Percentiles rank a stretch among this genome's conserved stretches.
These are phyloP conservation scores for Madurella fahalii DNA, from an alignment of 2,329 filamentous ascomycete genomes.

Conservation along the genomic window DNA sequence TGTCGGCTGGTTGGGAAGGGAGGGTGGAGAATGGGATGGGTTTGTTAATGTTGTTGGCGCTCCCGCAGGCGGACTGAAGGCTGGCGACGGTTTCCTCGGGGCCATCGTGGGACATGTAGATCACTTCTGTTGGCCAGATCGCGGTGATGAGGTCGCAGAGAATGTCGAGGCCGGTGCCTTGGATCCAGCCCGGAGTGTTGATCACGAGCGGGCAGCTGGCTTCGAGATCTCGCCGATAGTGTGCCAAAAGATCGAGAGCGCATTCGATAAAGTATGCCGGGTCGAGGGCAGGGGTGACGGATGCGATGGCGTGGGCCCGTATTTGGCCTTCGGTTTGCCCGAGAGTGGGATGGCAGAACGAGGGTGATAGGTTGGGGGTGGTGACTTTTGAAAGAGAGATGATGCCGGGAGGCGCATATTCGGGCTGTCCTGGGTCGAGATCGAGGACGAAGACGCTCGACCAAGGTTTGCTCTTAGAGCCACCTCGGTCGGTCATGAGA, in stretches of 20 bases:
- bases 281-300: constrained; percentile 61
- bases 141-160: constrained; percentile 53
- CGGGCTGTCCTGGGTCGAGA: constrained; percentile 72
- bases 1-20: constrained; percentile 56
- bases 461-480: constrained; percentile 27
- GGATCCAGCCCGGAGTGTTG: constrained; percentile 72
- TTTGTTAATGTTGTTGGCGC: constrained; percentile 19
- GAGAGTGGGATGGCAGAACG: constrained; percentile 58
- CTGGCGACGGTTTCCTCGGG: constrained; percentile 53
- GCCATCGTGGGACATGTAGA: constrained; percentile 66
- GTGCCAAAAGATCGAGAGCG: constrained; percentile 56
- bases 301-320: constrained; percentile 63
- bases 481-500: constrained; percentile 49
- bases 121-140: constrained; percentile 55
- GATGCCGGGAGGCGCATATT: constrained; percentile 66
- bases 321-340: constrained; percentile 40
- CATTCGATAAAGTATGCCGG: constrained; percentile 64
- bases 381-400: constrained; percentile 62
- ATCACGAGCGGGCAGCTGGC: constrained; percentile 56
- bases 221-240: constrained; percentile 47
- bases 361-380: constrained; percentile 59
- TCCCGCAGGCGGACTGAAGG: constrained; percentile 42
- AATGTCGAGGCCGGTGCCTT: constrained; percentile 64
- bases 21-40: constrained; percentile 46
- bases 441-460: constrained; percentile 59